Base-by-base conservation (phyloP, 345 rosid genomes). In the Salix arbutifolia region DNA sequence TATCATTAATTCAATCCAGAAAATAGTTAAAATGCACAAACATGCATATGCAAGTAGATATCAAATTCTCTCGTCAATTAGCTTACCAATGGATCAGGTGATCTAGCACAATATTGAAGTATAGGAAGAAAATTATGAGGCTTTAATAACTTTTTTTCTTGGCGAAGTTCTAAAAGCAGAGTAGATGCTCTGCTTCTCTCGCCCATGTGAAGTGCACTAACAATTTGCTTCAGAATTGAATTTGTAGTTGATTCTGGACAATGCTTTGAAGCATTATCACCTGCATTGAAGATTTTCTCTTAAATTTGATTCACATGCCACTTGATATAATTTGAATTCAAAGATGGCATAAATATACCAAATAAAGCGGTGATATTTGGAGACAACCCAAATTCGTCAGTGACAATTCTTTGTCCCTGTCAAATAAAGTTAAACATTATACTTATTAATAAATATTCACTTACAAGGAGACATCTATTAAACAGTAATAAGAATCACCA, bases 71-170 rank as follows among this genome's bases (percentile, higher is more conserved):
- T 76, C 19, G 10, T 23, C 61, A 38, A 74, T 74, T 65, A 73
- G 79, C 90, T 87, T 88, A 94, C 98, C 88, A 90, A 74, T 69
- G 98, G 90, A 75, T 94, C 96, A 4, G 90, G 89, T 65, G 87
- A 88, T 67, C 42, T 82, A 1, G 93, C 96, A 81, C 98, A 94
- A 71, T 90, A 86, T 2, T 65, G 74, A 33, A 94, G 81, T 85
- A 94, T 85, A 80, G 74, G 80, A 72, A 82, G 69, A 50, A 92
- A 89, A 81, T 94, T 92, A 72, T 75, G 1, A 14, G 84, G 83
- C 68, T 76, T 65, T 38, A 89, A 69, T 3, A 85, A 67, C 64
- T 72, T 58, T 40, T 71, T 82, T 53, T 79, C 85, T 60, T 73
- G 76, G 67, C 71, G 76, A 46, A 90, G 82, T 78, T 86, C 81